Conservation (phyloP, 2,329 filamentous ascomycete genomes). For the Apiospora saccharicola region DNA sequence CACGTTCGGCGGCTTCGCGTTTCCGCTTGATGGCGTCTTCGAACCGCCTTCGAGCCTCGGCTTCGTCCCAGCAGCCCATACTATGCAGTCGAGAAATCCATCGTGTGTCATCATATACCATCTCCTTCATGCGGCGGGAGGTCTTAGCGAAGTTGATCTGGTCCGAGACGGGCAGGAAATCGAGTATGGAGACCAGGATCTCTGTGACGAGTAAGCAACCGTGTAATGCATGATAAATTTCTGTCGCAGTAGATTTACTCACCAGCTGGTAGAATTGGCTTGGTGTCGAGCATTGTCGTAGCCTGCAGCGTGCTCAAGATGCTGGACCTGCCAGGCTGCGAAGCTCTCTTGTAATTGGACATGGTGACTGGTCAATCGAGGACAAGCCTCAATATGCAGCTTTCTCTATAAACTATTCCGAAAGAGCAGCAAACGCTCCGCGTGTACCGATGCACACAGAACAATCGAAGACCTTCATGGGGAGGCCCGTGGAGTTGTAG, state of each 20-base stretch:
- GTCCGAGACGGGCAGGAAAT: conserved; percentile 86
- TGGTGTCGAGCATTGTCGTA: conserved; percentile 80
- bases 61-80: conserved; percentile 93
- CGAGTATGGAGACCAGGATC: conserved; percentile 86
- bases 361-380: conserved; percentile 31
- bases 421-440: neutral
- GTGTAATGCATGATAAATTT: conserved; percentile 26
- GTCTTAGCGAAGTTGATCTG: conserved; percentile 85
- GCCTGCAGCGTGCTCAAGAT: conserved; percentile 81
- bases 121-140: conserved; percentile 89
- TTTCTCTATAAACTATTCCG: neutral
- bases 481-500: neutral
- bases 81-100: conserved; percentile 87
- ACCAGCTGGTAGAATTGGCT: conserved; percentile 85
- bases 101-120: conserved; percentile 97
- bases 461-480: conserved; percentile 11
- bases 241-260: conserved; percentile 38
- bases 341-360: conserved; percentile 50
- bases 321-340: conserved; percentile 49
- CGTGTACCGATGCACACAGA: conserved; percentile 19
- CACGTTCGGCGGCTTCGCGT: conserved; percentile 59
- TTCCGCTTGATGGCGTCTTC: conserved; percentile 73
- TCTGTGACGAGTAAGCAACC: conserved; percentile 58
- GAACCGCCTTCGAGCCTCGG: conserved; percentile 80
- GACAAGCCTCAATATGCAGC: neutral